Evolutionary conservation across 164 flowering plant genomes (phyloP).

Genomic region (Cinnamomum micranthum): DNA sequence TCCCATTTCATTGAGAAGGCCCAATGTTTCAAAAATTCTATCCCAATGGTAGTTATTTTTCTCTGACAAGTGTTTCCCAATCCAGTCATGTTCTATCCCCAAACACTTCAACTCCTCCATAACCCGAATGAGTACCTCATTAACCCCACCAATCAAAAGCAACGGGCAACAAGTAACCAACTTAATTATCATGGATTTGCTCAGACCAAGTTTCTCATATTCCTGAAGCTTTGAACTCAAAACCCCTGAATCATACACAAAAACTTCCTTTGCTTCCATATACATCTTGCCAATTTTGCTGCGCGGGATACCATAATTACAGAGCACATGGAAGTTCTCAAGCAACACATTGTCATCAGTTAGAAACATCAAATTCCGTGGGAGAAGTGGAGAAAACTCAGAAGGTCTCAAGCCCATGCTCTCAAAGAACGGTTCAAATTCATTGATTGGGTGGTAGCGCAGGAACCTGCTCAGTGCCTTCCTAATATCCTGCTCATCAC

Average conservation of each 20-base stretch:
- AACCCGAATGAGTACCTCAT: slow-evolving; percentile 32
- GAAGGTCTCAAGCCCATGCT: slow-evolving; percentile 63
- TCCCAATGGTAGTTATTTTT: slow-evolving; percentile 45
- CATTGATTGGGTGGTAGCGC: slow-evolving; percentile 75
- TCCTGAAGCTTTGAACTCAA: slow-evolving; percentile 23
- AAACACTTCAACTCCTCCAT: slow-evolving; percentile 35
- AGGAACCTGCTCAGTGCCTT: slow-evolving; percentile 42
- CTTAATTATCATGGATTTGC: slow-evolving; percentile 25
- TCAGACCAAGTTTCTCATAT: slow-evolving; percentile 38
- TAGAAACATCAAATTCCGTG: slow-evolving; percentile 49
- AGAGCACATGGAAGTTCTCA: slow-evolving; percentile 52
- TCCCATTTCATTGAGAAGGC: slow-evolving; percentile 33
- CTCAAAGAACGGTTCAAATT: slow-evolving; percentile 87
- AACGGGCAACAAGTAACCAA: slow-evolving; percentile 41
- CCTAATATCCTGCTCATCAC: slow-evolving; percentile 25
- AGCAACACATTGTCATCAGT: slow-evolving; percentile 56
- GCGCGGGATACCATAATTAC: slow-evolving; percentile 56
- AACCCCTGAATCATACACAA: slow-evolving; percentile 42
- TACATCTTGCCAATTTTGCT: slow-evolving; percentile 62
- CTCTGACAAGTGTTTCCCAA: slow-evolving; percentile 32
- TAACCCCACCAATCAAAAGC: slow-evolving; percentile 42
- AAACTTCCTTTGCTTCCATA: slow-evolving; percentile 46
- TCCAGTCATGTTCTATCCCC: slow-evolving; percentile 39
- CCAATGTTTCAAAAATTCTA: slow-evolving; percentile 30
- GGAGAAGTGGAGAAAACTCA: slow-evolving; percentile 41